These are phyloP conservation scores for Selaginella tamariscina DNA, from an alignment of 75 land plant genomes.

Conservation along the genomic window DNA sequence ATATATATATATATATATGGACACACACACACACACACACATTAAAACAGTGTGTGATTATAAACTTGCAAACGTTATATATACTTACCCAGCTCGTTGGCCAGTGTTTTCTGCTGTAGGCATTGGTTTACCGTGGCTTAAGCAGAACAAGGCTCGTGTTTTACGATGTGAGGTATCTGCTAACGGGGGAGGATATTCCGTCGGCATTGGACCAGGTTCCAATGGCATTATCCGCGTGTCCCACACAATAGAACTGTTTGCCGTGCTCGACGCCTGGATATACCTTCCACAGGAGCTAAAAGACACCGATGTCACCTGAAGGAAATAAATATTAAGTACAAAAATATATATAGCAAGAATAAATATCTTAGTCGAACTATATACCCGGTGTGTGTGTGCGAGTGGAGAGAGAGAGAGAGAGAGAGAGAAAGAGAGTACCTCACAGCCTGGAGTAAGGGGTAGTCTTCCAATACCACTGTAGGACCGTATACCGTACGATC, in stretches of 20 bases:
- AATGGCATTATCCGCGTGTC: constrained; percentile 38
- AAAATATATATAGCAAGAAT: neutral
- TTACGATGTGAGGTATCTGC: constrained; percentile 4
- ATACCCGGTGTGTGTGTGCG: neutral
- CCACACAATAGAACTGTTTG: constrained; percentile 37
- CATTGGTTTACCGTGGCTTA: constrained; percentile 42
- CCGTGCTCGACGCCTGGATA: constrained; percentile 42
- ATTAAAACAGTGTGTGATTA: neutral
- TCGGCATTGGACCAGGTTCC: constrained; percentile 25
- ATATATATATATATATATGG: too few species aligned
- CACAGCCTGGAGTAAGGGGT: constrained; percentile 29
- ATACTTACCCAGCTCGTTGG: constrained; percentile 34
- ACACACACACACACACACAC: neutral
- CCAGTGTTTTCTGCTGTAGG: constrained; percentile 38
- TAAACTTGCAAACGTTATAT: neutral
- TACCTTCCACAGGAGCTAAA: constrained; percentile 38
- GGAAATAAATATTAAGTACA: constrained; percentile 6
- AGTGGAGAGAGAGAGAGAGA: constrained; percentile 1
- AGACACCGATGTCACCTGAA: constrained; percentile 48
- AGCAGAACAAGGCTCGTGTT: constrained; percentile 28
- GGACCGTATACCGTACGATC: constrained; percentile 32
- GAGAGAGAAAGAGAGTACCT: too few species aligned
- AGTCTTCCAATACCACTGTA: constrained; percentile 33
- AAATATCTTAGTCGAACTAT: neutral
- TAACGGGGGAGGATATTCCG: constrained; percentile 19